Evolutionary conservation across 2,329 filamentous ascomycete species (phyloP).

Genomic region (Ceratocystiopsis minuta): DNA sequence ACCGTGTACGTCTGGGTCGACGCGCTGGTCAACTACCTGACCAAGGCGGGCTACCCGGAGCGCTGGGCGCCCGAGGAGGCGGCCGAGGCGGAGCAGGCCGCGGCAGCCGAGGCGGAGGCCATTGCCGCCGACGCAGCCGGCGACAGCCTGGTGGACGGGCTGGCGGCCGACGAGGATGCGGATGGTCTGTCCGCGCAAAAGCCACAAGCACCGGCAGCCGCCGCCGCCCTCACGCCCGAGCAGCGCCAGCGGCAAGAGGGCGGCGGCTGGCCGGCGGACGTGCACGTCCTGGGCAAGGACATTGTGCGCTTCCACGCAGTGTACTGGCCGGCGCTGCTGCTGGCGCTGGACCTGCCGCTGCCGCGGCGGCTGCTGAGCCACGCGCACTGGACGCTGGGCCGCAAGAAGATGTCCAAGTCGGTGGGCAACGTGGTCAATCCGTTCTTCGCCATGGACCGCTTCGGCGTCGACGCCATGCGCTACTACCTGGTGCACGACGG

Average conservation of each 20-base stretch:
- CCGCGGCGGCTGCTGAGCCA: conserved; percentile 73
- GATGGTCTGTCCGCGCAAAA: no score
- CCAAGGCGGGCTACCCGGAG: conserved; percentile 64
- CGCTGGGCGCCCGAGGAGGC: conserved; percentile 37
- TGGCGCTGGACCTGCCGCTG: conserved; percentile 65
- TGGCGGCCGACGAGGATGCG: no score
- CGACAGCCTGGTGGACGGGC: no score
- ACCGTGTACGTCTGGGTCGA: conserved; percentile 99
- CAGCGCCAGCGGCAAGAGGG: conserved; percentile 13
- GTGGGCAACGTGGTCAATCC: conserved; percentile 91
- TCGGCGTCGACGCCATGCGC: conserved; percentile 71
- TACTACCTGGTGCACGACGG: conserved; percentile 77
- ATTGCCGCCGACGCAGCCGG: background rate
- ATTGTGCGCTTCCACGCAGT: conserved; percentile 92
- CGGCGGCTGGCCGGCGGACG: conserved; percentile 72
- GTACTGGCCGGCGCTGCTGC: conserved; percentile 93
- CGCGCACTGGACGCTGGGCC: conserved; percentile 86
- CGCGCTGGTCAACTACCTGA: conserved; percentile 85
- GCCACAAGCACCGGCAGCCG: no score
- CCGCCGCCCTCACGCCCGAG: background rate
- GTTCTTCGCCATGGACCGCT: conserved; percentile 76
- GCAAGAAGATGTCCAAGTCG: conserved; percentile 91
- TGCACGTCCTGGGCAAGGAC: conserved; percentile 91
- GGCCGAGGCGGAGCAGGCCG: background rate
- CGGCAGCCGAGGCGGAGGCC: conserved; percentile 1